Evolutionary conservation across 768 basidiomycete genomes (phyloP), one percentile per base, ranked within the genome.

Genomic region (Lactarius deliciosus): DNA sequence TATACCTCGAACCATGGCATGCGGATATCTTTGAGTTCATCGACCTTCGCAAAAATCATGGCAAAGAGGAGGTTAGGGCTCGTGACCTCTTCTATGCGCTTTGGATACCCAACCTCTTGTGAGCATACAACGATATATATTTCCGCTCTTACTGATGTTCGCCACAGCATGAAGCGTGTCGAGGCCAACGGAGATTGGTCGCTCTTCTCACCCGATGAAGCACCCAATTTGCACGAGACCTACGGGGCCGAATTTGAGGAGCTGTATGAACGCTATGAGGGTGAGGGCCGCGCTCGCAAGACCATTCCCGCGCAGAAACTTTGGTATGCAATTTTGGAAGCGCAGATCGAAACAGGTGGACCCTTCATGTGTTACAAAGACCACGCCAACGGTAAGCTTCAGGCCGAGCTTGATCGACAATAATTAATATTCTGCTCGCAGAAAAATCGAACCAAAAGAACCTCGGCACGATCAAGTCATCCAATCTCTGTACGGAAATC

Each of bases 321-420:
- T 43, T 99, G 97, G 96, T 98, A 96, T 75, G 94, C 95, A 40
- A 88, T 98, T 71, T 81, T 98, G 47, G 97, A 98, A 74, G 88
- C 95, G 15, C 97, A 99, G 78, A 94, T 96, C 71, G 96, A 99
- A 80, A 99, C 97, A 1, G 97, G 97, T 59, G 90, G 90, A n/a
- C 97, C 97, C 0, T 99, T 98, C 82, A 98, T 98, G 94, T 82
- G 93, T 32, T 99, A 98, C 85, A 99, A 99, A 81, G 96, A 98
- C 74, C 85, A 94, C 47, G 89, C 91, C 65, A 99, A 99, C 76
- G 79, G 94, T 95, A 72, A 63, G 90, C 79, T 1, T 13, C 20
- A 20, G 30, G 40, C 40, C 30, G 32, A 36, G 47, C 20, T 25
- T 53, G 68, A 28, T 70, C 25, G 9, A 56, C 25, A 18, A 13